Evolutionary conservation across 148 eudicot genomes (phyloP), one percentile per base, ranked within the genome.

Genomic region (Camellia sinensis): DNA sequence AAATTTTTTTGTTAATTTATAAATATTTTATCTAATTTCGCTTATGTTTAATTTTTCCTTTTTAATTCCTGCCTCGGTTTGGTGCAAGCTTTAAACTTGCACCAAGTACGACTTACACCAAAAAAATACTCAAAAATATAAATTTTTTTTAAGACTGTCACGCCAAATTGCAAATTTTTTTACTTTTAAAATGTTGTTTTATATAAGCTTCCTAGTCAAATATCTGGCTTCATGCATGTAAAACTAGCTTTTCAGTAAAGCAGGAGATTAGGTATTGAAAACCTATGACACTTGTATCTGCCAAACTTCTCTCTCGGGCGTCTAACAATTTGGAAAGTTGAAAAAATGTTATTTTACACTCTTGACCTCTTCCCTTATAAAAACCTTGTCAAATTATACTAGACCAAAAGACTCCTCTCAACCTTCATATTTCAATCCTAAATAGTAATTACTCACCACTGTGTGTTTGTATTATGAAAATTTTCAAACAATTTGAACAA

Each of bases 221-320:
- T 10, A 75, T 60, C 14, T 19, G 14, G 22, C 70, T 22, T 43
- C 67, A 21, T 78, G 81, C 75, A 79, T 43, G 75, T 0, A 1
- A n/a, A 5, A n/a, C 11, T 45, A 10, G 2, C 68, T 2, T 3
- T n/a, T 60, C 43, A 60, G 11, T 11, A 41, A 41, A 57, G 19
- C 1, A n/a, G 74, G 74, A 29, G 37, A 18, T 37, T 69, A 79
- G 75, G 81, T 79, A 8, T 63, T 71, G 81, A 71, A 79, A 79
- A 46, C 45, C 44, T 22, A 60, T 69, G 57, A 57, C 22, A 4
- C 54, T 61, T 63, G 1, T 17, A 19, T 43, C 61, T 7, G 1
- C 68, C 18, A 71, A 71, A 61, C 8, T 18, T 61, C 67, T 14
- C 17, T 61, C 59, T 37, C 69, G 60, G 76, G 76, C 7, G 69